A percentile compares a stretch with the other conserved stretches of the same genome.
Evolutionary conservation across 2,329 filamentous ascomycete genomes (phyloP).

Genomic region (Hypoxylon sp.): DNA sequence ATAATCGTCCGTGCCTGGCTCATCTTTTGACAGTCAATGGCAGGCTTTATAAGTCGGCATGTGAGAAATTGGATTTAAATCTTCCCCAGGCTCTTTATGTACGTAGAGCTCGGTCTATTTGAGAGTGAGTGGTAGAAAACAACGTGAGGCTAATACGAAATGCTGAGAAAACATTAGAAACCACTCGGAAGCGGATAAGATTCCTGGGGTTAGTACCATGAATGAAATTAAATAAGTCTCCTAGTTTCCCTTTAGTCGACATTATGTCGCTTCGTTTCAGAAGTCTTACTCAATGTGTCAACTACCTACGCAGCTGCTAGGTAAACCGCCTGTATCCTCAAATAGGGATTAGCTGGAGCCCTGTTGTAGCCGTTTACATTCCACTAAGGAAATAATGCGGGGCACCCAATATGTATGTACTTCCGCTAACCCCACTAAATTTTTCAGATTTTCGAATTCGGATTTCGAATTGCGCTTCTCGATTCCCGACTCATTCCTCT

Average conservation of each 20-base stretch:
- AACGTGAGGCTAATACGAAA: not conserved
- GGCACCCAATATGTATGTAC: conserved; percentile 8
- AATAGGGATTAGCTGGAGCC: not conserved
- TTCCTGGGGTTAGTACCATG: no score
- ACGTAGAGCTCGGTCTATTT: not conserved
- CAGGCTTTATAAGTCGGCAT: not conserved
- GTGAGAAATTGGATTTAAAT: not conserved
- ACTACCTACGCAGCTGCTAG: not conserved
- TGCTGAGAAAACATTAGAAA: not conserved
- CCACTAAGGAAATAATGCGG: not conserved
- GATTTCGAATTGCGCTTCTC: not conserved
- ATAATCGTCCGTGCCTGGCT: conserved; percentile 12
- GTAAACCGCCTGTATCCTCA: not conserved
- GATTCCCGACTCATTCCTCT: not conserved
- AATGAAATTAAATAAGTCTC: not conserved
- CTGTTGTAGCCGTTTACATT: not conserved
- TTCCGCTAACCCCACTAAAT: conserved; percentile 30
- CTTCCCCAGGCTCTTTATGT: not conserved
- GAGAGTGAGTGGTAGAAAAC: not conserved
- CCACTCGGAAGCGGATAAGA: not conserved
- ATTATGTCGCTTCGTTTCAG: not conserved
- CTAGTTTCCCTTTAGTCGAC: not conserved
- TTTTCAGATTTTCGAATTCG: conserved; percentile 26
- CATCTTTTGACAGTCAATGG: conserved; percentile 12
- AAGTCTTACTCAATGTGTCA: not conserved